Base-by-base conservation (phyloP, 2,329 filamentous ascomycete genomes). In the Xylaria sp. region DNA sequence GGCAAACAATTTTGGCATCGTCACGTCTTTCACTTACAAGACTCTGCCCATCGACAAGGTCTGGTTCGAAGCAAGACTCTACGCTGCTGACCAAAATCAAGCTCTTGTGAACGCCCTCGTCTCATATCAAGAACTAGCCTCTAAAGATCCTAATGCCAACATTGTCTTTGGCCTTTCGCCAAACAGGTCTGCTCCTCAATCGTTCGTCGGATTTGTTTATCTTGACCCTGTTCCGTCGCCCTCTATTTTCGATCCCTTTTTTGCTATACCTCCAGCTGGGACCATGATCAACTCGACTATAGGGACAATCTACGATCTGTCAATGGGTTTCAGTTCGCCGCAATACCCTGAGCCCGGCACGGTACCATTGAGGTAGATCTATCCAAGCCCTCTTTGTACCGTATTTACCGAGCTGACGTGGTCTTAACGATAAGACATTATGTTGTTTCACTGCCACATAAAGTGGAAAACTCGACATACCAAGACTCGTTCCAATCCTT, bases 1-100 rank as follows among this genome's bases (percentile, higher is more conserved):
- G 10, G 45, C 45, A 29, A 51, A 33, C 22, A 54, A 58, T 39
- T 63, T 58, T n/a, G 61, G 61, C 15, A 29, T 63, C 2, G 61
- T 58, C 11, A 63, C 51, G 11, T 44, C 42, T 15, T 44, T 44
- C 42, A 44, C 42, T 5, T 44, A 20, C 17, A 44, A 44, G 42
- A 44, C 42, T 20, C 42, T 44, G 2, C 42, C 42, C n/a, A n/a
- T 44, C 15, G 42, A 44, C 42, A 44, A 44, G n/a, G n/a, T 44
- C 15, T 44, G 42, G 42, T 44, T n/a, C 17, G 42, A n/a, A 44
- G n/a, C 42, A n/a, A 6, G 3, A 6, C 42, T 20, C 15, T 44
- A n/a, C n/a, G 13, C 42, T 5, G 42, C 42, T 6, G 42, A 44
- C 5, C 15, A 6, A n/a, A 44, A 44, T 9, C 42, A n/a, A 20